Evolutionary conservation across 176 grass and related monocot species (phyloP), one percentile per base, ranked within the genome.

Genomic region (Eleusine coracana): DNA sequence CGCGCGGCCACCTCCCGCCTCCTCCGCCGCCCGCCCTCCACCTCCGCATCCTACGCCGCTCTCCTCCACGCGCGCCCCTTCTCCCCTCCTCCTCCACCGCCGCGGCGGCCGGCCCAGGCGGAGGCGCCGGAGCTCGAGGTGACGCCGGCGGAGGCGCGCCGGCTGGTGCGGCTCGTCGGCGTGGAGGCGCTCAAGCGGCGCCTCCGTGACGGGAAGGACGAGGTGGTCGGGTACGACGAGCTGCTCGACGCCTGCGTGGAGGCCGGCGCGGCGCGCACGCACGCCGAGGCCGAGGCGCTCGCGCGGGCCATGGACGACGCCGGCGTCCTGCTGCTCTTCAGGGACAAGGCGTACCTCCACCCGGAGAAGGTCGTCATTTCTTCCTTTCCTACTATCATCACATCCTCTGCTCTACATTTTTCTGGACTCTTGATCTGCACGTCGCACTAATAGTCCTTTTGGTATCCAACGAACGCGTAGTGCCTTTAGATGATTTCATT

Each of bases 331-430:
- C 85, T 94, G 25, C 85, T 94, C 45, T 90, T 94, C 64, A 54
- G 92, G 9, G 92, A 92, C 71, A 94, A 88, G 82, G 92, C 90
- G 9, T 92, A 92, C 77, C 89, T 94, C 36, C 89, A 92, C 70
- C 89, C 92, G 2, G 82, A 94, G 74, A 94, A 92, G 89, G 92
- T 92, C 12, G 54, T 52, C 48, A 61, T 45, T 40, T 34, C 15
- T 8, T 0, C n/a, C 4, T 8, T 36, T 46, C 14, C 16, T 14
- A 10, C 44, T 46, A 46, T 8, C 7, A 10, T 11, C 44, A 10
- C 44, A 46, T 46, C 44, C 31, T 34, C 31, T 34, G 31, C 31
- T 34, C 2, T 34, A 34, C 31, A 34, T 34, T 34, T 34, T 34
- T 34, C 31, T 34, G 31, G 31, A 34, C 31, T 34, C 1, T 34